A percentile compares a stretch with the other conserved stretches of the same genome.
phyloP scores from a whole-genome alignment of 768 basidiomycete species.

The Cyclocybe aegerita region DNA sequence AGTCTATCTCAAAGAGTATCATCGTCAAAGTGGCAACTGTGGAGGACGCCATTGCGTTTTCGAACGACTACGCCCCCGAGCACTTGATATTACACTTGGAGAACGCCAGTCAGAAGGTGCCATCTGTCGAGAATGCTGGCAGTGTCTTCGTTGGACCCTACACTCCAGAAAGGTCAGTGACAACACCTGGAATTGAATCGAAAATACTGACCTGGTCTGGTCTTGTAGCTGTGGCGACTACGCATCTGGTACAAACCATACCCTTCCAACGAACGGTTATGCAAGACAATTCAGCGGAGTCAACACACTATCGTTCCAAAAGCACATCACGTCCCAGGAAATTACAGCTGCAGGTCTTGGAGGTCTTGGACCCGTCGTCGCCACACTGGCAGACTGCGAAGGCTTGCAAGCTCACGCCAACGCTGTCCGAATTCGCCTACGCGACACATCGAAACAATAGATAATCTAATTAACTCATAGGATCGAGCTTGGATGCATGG shows the following conservation, averaged over 20 bases:
- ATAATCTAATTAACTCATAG: background rate
- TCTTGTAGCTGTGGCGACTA: constrained; percentile 89
- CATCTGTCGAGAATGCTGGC: constrained; percentile 84
- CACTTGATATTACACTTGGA: constrained; percentile 92
- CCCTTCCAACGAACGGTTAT: constrained; percentile 93
- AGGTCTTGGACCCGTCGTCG: constrained; percentile 83
- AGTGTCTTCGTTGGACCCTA: constrained; percentile 95
- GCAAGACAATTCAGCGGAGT: constrained; percentile 98
- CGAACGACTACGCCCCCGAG: constrained; percentile 98
- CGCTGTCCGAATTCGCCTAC: constrained; percentile 85
- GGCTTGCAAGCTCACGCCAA: constrained; percentile 94
- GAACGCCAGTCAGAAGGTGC: constrained; percentile 63
- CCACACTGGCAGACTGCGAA: constrained; percentile 91
- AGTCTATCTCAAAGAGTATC: constrained; percentile 88
- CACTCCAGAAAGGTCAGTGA: constrained; percentile 88
- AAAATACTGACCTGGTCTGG: constrained; percentile 4
- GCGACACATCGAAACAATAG: constrained; percentile 9
- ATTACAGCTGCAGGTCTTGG: constrained; percentile 77
- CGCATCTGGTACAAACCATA: constrained; percentile 98
- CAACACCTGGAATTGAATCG: background rate
- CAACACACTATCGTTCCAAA: constrained; percentile 96
- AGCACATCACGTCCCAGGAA: constrained; percentile 97
- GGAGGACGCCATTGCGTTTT: constrained; percentile 82
- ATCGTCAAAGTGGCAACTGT: constrained; percentile 72
- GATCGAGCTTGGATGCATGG: constrained; percentile 10